Evolutionary conservation across 495 filamentous ascomycete genomes (phyloP), one percentile per base, ranked within the genome.

Genomic region (Hypoxylon perforatum): DNA sequence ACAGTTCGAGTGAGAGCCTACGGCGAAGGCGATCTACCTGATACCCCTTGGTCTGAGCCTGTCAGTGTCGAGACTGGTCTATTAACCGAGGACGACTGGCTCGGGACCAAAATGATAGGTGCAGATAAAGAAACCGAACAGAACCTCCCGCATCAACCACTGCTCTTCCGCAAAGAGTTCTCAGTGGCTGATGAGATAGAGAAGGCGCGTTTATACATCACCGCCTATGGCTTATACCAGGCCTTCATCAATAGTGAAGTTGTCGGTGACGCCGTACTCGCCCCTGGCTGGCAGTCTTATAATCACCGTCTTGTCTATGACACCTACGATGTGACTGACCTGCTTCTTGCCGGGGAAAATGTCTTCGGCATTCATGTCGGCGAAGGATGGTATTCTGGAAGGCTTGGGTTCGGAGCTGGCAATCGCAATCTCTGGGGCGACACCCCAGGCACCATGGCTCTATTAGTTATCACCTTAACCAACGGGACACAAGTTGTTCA

Each of bases 221-320:
- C 84, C 0, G 76, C 78, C 0, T 67, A 82, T 23, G 85, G 85
- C 2, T 41, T 86, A 14, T 87, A 84, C 51, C 78, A 81, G 28
- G 77, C 79, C 2, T 76, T 72, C 14, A 78, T 87, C 47, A 86
- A 87, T 69, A 83, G 82, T 0, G 46, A 63, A 7, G 58, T 67
- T 38, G 81, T 86, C n/a, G 84, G 84, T 0, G 65, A 60, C 5
- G 38, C 61, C 14, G 66, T 76, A 4, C 70, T 83, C 4, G 78
- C 85, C 12, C 84, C 84, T 0, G 85, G 84, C 0, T 87, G 84
- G 84, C 82, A 83, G 15, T 81, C 78, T 25, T 87, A 86, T 61
- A 74, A 76, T 0, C 76, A 84, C 66, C 77, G 83, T 4, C 72
- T 82, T 33, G 72, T 78, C 11, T 87, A 86, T 63, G 77, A 85